Base-by-base conservation (phyloP, 371 early-diverging fungal genomes). In the Lichtheimia ornata region DNA sequence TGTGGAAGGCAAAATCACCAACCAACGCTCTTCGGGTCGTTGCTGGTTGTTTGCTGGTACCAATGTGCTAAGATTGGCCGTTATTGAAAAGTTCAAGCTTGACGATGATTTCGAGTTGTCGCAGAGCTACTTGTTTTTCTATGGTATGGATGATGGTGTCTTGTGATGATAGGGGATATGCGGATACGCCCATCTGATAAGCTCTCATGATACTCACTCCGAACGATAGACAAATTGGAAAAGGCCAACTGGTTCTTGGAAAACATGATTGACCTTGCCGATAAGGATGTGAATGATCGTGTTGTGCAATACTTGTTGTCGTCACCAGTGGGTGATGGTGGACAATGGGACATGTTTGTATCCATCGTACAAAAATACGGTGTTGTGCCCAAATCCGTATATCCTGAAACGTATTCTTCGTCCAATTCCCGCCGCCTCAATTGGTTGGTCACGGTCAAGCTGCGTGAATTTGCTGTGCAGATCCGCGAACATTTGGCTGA, bases 21-120 rank as follows among this genome's bases (percentile, higher is more conserved):
- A 92, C 74, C 93, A 93, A 72, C 86, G 86, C 65, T 76, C 76
- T 64, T 86, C 87, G n/a, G 93, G 93, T 17, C 84, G 93, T 15
- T 93, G 93, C 79, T 93, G 93, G 93, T 64, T 93, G 42, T 93
- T 93, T 81, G 93, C 93, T 18, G 92, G 75, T 43, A 74, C 79
- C 25, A 77, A 79, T 56, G 74, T 78, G 4, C 58, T 77, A 55
- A 68, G 75, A 43, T 60, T 71, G 22, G 68, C 64, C 17, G 65
- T 74, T 18, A 77, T 77, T 56, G 53, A 66, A 50, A 76, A 72
- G 35, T 85, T 87, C 72, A 90, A 91, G 50, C 70, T 93, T 47
- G 51, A 58, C 9, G 91, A 93, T 43, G 85, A 86, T 56, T 88
- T 93, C 69, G 93, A 93, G 68, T 81, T 93, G 22, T 88, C 89